Evolutionary conservation across 345 rosid genomes (phyloP).

Genomic region (Eucalyptus pauciflora): DNA sequence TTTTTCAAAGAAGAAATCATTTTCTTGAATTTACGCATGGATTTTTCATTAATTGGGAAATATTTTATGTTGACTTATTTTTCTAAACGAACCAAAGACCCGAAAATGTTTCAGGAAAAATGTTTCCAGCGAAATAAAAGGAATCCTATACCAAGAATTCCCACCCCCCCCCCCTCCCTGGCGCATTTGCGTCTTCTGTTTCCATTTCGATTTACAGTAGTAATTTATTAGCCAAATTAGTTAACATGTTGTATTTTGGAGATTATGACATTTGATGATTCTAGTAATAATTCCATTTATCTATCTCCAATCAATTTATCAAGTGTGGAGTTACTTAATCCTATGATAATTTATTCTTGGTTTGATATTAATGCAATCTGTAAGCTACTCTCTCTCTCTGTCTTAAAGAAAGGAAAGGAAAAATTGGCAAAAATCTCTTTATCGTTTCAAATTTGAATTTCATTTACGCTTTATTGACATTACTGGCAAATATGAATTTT

Average conservation of each 20-base stretch:
- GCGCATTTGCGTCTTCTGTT: background rate
- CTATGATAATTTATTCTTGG: background rate
- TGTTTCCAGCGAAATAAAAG: too few species aligned
- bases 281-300: background rate
- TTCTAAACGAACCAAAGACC: too few species aligned
- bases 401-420: background rate
- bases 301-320: background rate
- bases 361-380: background rate
- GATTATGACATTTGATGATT: background rate
- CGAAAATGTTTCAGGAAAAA: too few species aligned
- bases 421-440: fast-evolving
- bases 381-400: background rate
- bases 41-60: too few species aligned
- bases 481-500: background rate
- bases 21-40: too few species aligned
- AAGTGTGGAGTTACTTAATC: background rate
- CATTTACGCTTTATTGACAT: background rate
- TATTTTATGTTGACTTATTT: too few species aligned
- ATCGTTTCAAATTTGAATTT: background rate
- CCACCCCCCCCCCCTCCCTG: fast-evolving
- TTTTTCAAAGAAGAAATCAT: too few species aligned
- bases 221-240: background rate
- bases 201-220: background rate
- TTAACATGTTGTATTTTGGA: background rate
- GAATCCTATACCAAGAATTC: too few species aligned